Evolutionary conservation across 2,329 filamentous ascomycete genomes (phyloP).

Genomic region (Pseudocercospora fijiensis): DNA sequence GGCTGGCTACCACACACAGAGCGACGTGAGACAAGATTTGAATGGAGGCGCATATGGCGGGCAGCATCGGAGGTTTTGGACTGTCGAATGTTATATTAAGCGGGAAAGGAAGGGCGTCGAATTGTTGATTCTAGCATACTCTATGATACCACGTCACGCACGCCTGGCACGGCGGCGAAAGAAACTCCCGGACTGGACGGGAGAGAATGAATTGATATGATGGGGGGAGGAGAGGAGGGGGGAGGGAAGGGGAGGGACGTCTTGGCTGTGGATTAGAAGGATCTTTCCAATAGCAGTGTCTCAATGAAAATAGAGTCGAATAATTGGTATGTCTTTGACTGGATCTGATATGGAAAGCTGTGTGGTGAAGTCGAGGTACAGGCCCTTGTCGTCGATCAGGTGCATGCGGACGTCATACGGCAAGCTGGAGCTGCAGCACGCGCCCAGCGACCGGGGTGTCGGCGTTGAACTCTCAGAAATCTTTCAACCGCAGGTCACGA

Average conservation of each 20-base stretch:
- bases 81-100: background rate
- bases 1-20: conserved; percentile 7
- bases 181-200: background rate
- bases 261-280: background rate
- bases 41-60: background rate
- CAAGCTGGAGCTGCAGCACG: background rate
- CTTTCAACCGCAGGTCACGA: background rate
- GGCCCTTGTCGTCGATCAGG: background rate
- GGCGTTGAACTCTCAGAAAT: background rate
- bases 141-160: conserved; percentile 6
- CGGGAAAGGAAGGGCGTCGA: background rate
- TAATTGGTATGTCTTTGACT: background rate
- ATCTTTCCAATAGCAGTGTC: background rate
- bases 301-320: background rate
- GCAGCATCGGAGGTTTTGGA: conserved; percentile 3
- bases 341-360: no score
- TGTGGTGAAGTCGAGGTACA: background rate
- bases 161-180: background rate
- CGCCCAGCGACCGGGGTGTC: background rate
- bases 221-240: background rate
- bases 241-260: no score
- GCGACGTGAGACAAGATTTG: background rate
- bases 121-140: background rate
- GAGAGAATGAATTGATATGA: background rate
- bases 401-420: background rate